Conservation (phyloP, 148 eudicot species). For the Rhododendron mucronatum region DNA sequence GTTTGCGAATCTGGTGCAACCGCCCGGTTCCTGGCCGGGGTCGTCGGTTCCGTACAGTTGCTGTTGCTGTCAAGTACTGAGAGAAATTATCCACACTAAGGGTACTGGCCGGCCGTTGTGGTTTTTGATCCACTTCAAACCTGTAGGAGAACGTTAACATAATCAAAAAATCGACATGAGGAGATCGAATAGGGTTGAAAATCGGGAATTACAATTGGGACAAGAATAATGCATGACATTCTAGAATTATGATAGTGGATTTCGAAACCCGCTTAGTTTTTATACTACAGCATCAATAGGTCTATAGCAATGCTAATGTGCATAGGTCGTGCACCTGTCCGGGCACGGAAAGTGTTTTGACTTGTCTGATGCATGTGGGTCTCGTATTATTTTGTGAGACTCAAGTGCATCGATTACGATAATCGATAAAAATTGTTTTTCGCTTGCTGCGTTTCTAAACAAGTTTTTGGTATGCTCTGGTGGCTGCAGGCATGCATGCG, state of each 20-base stretch:
- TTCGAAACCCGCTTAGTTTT: too few relatives aligned
- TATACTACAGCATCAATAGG: too few relatives aligned
- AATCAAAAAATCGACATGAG: too few relatives aligned
- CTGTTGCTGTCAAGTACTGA: conserved; percentile 53
- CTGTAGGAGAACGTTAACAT: neutral
- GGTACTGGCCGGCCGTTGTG: conserved; percentile 19
- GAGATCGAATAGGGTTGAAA: neutral
- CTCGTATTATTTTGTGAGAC: neutral
- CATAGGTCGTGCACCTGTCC: too few relatives aligned
- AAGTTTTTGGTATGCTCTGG: neutral
- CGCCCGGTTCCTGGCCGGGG: conserved; percentile 7
- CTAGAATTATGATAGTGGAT: too few relatives aligned
- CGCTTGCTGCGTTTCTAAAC: neutral
- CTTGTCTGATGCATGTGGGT: too few relatives aligned
- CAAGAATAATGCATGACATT: too few relatives aligned
- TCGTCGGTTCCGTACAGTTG: conserved; percentile 24
- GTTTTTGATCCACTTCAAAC: neutral
- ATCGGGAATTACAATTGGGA: too few relatives aligned
- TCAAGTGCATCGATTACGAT: too few relatives aligned
- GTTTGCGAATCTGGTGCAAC: conserved; percentile 16
- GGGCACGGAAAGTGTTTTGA: too few relatives aligned
- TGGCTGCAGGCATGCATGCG: conserved; percentile 24
- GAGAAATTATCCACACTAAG: conserved; percentile 49
- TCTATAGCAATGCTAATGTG: too few relatives aligned
- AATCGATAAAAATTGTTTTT: too few relatives aligned